A percentile compares a stretch with the other conserved stretches of the same genome.
phyloP scores from a whole-genome alignment of 148 eudicot species.

The Amaranthus hypochondriacus region DNA sequence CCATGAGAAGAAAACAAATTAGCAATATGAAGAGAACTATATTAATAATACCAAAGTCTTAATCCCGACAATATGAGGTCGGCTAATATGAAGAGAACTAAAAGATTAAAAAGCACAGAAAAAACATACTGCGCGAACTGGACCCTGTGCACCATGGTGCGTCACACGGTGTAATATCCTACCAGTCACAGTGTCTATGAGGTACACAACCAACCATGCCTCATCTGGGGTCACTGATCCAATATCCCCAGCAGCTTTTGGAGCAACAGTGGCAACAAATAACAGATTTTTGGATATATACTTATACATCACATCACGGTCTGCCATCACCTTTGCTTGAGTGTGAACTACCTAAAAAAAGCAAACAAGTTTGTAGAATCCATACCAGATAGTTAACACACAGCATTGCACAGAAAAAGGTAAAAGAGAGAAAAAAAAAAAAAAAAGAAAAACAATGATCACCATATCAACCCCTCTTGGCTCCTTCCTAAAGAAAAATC shows the following conservation, averaged over 20 bases:
- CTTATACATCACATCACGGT: constrained; percentile 93
- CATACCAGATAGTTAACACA: not conserved
- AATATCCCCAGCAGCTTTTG: constrained; percentile 78
- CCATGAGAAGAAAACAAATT: constrained; percentile 3
- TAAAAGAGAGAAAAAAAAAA: too few species aligned
- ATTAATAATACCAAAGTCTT: too few species aligned
- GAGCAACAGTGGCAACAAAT: constrained; percentile 83
- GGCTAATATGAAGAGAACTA: not conserved
- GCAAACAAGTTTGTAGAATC: constrained; percentile 1
- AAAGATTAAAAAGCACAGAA: not conserved
- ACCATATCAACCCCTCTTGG: not conserved
- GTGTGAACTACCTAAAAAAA: constrained; percentile 84
- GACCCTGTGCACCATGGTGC: constrained; percentile 95
- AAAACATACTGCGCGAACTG: constrained; percentile 86
- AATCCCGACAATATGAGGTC: too few species aligned
- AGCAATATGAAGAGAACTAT: not conserved
- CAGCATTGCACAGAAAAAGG: not conserved
- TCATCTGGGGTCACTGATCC: constrained; percentile 95
- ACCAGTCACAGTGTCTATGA: constrained; percentile 92
- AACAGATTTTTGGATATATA: constrained; percentile 82
- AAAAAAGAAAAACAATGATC: not conserved
- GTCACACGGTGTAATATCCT: constrained; percentile 88
- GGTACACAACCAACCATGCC: constrained; percentile 74
- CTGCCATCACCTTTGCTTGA: constrained; percentile 81
- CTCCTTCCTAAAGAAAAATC: not conserved